Evolutionary conservation across 2,329 filamentous ascomycete genomes (phyloP), one percentile per base, ranked within the genome.

Genomic region (Alternaria sp.): DNA sequence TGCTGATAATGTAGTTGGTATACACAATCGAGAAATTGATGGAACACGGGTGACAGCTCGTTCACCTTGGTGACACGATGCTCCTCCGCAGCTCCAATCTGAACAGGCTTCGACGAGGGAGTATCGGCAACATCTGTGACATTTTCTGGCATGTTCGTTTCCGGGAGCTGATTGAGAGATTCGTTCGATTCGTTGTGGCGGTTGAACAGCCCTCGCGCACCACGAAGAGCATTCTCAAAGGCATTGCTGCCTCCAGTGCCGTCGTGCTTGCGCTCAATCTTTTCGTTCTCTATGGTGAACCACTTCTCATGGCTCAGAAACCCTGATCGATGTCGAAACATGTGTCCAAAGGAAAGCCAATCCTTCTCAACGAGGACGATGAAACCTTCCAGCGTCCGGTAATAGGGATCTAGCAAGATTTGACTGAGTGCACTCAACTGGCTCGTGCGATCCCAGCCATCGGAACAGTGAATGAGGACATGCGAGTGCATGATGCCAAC

Each of bases 361-460:
- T 99, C 95, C 77, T 99, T 99, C 79, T 99, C 95, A 3, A 99
- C 86, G 7, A 99, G 82, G 3, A 96, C 89, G 69, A 98, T 94
- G 78, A 98, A 99, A 1, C 95, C 95, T 68, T 97, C 91, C 51
- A 99, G 83, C 0, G 95, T 98, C 52, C 95, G 88, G 77, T 93
- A 99, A 78, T 96, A 97, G 0, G 95, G 95, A 74, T 99, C 95
- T 8, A 99, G 86, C 83, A 97, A 94, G 39, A 99, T 85, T 80
- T 99, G 94, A 57, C 93, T 90, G 57, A 99, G 81, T 5, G 94
- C 93, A 72, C 94, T 96, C 52, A 99, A 85, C 80, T 99, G 95
- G 72, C 93, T 94, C 7, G 95, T 99, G 51, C 95, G 90, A 79
- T 99, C 95, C 95, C 95, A 99, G 4, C 95, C 95, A 79, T 99